phyloP scores from a whole-genome alignment of 2,329 filamentous ascomycete genomes.

The Ophiognomonia clavigignenti-juglandacearum region DNA sequence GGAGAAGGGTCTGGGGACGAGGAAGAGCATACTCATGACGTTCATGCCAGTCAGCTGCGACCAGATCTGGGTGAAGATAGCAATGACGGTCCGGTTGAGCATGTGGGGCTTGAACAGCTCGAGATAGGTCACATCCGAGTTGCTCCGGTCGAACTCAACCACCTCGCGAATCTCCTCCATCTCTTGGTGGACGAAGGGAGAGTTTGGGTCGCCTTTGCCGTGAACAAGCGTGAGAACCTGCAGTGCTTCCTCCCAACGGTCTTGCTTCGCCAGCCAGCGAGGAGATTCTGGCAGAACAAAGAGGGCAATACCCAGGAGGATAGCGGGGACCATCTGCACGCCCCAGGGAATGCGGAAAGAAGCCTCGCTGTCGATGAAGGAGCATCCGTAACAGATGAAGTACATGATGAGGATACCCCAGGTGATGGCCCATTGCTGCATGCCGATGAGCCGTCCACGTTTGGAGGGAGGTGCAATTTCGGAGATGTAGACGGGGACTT shows the following conservation, averaged over 20 bases:
- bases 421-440: constrained; percentile 72
- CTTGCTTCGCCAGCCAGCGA: constrained; percentile 45
- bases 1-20: neutral
- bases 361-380: constrained; percentile 50
- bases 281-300: constrained; percentile 43
- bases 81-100: constrained; percentile 68
- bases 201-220: constrained; percentile 58
- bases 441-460: constrained; percentile 63
- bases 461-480: constrained; percentile 55
- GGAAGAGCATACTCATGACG: constrained; percentile 49
- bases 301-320: constrained; percentile 36
- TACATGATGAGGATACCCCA: constrained; percentile 68
- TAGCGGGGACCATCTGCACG: constrained; percentile 51
- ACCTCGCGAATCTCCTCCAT: constrained; percentile 68
- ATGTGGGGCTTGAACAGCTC: constrained; percentile 71
- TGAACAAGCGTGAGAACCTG: constrained; percentile 52
- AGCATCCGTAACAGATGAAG: constrained; percentile 62
- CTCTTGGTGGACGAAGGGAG: constrained; percentile 63
- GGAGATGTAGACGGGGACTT: constrained; percentile 64
- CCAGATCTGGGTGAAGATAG: constrained; percentile 71
- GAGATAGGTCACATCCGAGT: constrained; percentile 63
- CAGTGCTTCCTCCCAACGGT: constrained; percentile 40
- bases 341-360: constrained; percentile 63
- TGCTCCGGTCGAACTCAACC: constrained; percentile 67
- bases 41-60: constrained; percentile 74